These are phyloP conservation scores for Hordeum pubiflorum DNA, from an alignment of 202 grass and related monocot genomes.

Conservation along the genomic window DNA sequence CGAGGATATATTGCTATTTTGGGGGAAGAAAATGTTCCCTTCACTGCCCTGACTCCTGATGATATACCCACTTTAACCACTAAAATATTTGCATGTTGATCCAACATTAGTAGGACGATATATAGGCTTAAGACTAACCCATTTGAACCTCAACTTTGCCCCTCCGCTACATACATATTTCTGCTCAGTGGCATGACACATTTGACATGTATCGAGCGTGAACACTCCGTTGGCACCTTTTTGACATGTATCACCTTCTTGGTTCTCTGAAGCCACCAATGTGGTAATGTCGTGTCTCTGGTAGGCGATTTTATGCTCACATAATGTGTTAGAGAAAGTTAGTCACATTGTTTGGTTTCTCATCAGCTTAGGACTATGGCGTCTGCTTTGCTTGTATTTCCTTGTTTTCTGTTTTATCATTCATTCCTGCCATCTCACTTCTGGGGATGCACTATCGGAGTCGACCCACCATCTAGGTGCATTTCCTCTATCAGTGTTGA, in stretches of 20 bases:
- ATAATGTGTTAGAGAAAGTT: not conserved
- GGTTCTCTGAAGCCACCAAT: not conserved
- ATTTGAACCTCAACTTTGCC: not conserved
- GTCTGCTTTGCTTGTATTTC: not conserved
- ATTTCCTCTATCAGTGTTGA: not conserved
- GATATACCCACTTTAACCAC: not conserved
- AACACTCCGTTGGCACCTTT: not conserved
- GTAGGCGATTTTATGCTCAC: not conserved
- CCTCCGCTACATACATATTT: not conserved
- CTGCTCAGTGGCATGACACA: not conserved
- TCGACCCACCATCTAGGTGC: not conserved
- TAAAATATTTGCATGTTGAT: not conserved
- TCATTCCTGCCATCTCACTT: not conserved
- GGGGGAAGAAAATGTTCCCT: not conserved
- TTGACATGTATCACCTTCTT: not conserved
- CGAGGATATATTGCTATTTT: not conserved
- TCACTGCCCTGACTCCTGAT: not conserved
- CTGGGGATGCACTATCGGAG: not conserved
- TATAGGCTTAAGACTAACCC: not conserved
- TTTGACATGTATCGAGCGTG: not conserved
- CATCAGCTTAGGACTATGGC: not conserved
- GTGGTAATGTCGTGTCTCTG: not conserved
- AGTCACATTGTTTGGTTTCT: not conserved
- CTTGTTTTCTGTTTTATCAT: not conserved
- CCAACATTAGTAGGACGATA: not conserved